Base-by-base conservation (phyloP, 1,284 basidiomycete genomes). In the Mycosarcoma maydis region DNA sequence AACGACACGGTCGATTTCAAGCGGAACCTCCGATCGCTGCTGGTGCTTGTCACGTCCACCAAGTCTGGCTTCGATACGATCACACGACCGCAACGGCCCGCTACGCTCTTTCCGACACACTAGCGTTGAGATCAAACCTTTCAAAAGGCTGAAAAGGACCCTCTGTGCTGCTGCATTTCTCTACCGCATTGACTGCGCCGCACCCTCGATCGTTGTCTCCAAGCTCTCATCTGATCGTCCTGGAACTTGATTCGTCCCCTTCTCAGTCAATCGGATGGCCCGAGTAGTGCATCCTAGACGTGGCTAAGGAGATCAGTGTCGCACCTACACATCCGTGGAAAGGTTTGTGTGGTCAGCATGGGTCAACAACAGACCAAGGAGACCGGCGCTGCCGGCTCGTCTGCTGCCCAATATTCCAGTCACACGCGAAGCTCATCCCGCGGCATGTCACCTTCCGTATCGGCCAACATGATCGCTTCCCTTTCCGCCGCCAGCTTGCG, bases 321-420 rank as follows among this genome's bases (percentile, higher is more conserved):
- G n/a, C n/a, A n/a, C n/a, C n/a, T n/a, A n/a, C n/a, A n/a, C n/a
- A n/a, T n/a, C n/a, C n/a, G n/a, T n/a, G n/a, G n/a, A 10, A 17
- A 48, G 23, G 27, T 14, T 29, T 38, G 29, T 20, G 7, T 7
- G 26, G 17, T 20, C 46, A 50, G 17, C 9, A 71, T 72, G 69
- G 69, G 69, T 27, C 69, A 72, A 29, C 69, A 72, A 30, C 55
- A 67, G 46, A 67, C 69, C 40, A 72, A 65, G n/a, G 69, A 72
- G 43, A 50, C 60, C 20, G 68, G 61, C 44, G 45, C 56, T 11
- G 19, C 56, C 22, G 52, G 56, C 8, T 30, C 59, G 8, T 55
- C 66, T 3, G 41, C 41, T 7, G 41, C 41, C 5, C 29, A 45
- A 6, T 27, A 41, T 20, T 47, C 53, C 1, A 38, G 64, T 27